Evolutionary conservation across 768 basidiomycete genomes (phyloP), one percentile per base, ranked within the genome.

Genomic region (Kwoniella dejecticola): DNA sequence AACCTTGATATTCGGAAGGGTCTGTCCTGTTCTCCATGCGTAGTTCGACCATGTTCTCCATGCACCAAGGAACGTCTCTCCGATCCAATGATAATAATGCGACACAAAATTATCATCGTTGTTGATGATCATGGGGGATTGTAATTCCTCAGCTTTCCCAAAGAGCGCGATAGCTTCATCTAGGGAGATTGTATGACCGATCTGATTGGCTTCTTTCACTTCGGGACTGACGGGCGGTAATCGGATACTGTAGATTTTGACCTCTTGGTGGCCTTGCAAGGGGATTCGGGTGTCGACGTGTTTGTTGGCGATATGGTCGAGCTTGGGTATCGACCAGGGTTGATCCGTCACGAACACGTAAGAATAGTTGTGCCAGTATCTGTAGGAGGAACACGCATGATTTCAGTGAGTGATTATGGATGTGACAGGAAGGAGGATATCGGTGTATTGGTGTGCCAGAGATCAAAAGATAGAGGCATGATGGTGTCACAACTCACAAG

Each of bases 1-100:
- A 8, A 59, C 48, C 30, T 64, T 58, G 60, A 64, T 33, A 19
- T 57, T 42, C 6, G 63, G 66, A 7, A 70, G 57, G 4, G 52
- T 33, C 2, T 50, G 42, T 1, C 56, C 59, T 19, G 56, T 60
- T 41, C 64, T 31, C 50, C 33, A 52, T 46, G 60, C 60, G 30
- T 52, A 58, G 40, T 67, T 63, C 3, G 57, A 58, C 63, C 66
- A 73, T 30, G 63, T 57, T 33, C 67, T 21, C 69, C 69, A 70
- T n/a, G 57, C 62, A 8, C 69, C 71, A 24, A 68, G 36, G 50
- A 73, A 73, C 10, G 55, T 66, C 48, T 73, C 71, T 5, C 71
- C 71, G 52, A 73, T 66, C 60, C 64, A 66, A 48, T 73, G 71
- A 42, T 73, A 70, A 70, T 66, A 67, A 41, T 67, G 68, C 17